A percentile compares a stretch with the other conserved stretches of the same genome.
Evolutionary conservation across 202 grass and related monocot species (phyloP).

Genomic region (Hordeum pubiflorum): DNA sequence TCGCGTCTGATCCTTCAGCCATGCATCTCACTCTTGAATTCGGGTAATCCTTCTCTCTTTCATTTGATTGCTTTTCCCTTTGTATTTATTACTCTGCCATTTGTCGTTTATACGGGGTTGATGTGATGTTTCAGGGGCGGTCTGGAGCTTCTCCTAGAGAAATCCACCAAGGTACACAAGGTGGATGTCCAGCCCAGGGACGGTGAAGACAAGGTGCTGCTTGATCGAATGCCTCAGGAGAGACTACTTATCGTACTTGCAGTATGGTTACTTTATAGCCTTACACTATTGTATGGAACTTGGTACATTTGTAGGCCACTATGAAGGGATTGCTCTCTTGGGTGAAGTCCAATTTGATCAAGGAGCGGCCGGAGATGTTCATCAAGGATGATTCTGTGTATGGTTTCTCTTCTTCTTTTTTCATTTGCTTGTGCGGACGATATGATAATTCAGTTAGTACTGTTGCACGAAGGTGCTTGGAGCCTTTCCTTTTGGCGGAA

Average conservation of each 20-base stretch:
- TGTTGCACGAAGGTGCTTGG: neutral
- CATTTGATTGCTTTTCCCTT: neutral
- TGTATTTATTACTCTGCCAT: neutral
- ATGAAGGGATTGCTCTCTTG: constrained; percentile 63
- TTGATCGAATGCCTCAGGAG: neutral
- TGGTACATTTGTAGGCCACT: constrained; percentile 24
- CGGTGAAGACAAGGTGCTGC: constrained; percentile 43
- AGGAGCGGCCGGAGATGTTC: constrained; percentile 96
- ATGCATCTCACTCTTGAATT: constrained; percentile 91
- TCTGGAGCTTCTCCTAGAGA: constrained; percentile 71
- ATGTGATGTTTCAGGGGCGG: constrained; percentile 43
- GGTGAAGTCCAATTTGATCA: constrained; percentile 83
- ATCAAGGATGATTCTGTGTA: constrained; percentile 83
- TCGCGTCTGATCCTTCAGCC: neutral
- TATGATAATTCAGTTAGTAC: neutral
- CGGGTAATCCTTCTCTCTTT: constrained; percentile 35
- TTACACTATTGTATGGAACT: neutral
- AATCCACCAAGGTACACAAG: constrained; percentile 69
- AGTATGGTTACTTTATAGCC: neutral
- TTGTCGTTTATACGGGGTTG: neutral
- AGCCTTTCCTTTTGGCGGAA: neutral
- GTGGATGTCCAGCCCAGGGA: constrained; percentile 49
- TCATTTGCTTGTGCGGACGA: neutral
- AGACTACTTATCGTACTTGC: neutral
- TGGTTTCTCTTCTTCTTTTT: constrained; percentile 21